Percentiles rank a stretch among this genome's conserved stretches.
Conservation (phyloP, 176 grass and related monocot genomes). For the Pontederia crassipes region DNA sequence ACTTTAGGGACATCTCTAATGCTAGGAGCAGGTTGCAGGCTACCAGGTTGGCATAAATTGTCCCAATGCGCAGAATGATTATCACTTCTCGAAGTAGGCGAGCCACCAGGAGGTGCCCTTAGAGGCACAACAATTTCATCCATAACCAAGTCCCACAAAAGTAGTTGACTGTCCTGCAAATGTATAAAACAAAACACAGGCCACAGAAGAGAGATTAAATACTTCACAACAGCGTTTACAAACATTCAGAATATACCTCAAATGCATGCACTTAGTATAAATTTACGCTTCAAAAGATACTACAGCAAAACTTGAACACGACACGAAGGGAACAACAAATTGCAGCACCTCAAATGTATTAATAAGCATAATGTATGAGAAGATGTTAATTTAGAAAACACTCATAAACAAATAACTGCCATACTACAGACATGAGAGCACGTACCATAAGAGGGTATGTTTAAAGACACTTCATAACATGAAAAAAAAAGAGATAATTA, state of each 20-base stretch:
- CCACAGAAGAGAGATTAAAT: conserved; percentile 15
- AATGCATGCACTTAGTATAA: too few species aligned
- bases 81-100: conserved; percentile 65
- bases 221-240: background rate
- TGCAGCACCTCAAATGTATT: too few species aligned
- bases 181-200: conserved; percentile 8
- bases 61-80: conserved; percentile 75
- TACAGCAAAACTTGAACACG: too few species aligned
- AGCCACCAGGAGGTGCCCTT: conserved; percentile 44
- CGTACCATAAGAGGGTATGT: too few species aligned
- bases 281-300: too few species aligned
- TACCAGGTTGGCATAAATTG: conserved; percentile 47
- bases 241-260: background rate
- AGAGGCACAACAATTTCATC: conserved; percentile 78
- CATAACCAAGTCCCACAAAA: conserved; percentile 83
- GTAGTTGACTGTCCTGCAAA: conserved; percentile 69
- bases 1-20: conserved; percentile 81
- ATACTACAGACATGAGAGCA: too few species aligned
- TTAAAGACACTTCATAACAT: too few species aligned
- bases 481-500: too few species aligned
- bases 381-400: too few species aligned
- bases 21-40: conserved; percentile 78
- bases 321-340: too few species aligned
- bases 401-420: too few species aligned
- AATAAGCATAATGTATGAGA: too few species aligned